These are phyloP conservation scores for Chlamydomonas sp. DNA, from an alignment of 139 green algal species.

Conservation along the genomic window DNA sequence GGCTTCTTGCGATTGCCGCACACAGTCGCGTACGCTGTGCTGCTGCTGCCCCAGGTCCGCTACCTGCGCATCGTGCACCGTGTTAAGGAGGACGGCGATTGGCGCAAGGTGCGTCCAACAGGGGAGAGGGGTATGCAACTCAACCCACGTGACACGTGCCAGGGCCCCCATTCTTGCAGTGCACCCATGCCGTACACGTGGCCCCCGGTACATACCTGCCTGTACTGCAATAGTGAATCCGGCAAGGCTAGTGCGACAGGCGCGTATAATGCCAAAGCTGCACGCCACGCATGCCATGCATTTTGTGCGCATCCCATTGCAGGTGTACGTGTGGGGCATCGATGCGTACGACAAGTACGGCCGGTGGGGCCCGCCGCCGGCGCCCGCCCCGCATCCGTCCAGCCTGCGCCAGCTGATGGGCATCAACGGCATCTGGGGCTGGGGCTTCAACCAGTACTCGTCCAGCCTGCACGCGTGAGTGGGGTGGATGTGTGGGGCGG, in stretches of 20 bases:
- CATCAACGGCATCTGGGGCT: constrained; percentile 51
- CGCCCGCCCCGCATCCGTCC: neutral
- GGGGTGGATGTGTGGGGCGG: neutral
- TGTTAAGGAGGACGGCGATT: constrained; percentile 36
- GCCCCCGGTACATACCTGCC: no score
- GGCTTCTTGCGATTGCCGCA: no score
- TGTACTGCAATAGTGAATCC: no score
- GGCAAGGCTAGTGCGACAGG: no score
- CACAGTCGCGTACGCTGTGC: no score
- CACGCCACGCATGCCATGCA: no score
- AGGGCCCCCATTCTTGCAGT: no score
- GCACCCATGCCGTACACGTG: no score
- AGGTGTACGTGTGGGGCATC: constrained; percentile 45
- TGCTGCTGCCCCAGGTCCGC: neutral
- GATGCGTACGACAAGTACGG: constrained; percentile 37
- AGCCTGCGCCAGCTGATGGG: constrained; percentile 35
- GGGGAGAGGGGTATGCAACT: no score
- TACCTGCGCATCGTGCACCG: constrained; percentile 11
- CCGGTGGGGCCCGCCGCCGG: constrained; percentile 40
- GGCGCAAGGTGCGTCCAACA: constrained; percentile 19
- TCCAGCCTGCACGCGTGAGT: neutral
- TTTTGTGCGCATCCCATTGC: neutral
- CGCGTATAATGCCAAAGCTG: no score
- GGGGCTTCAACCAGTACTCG: constrained; percentile 37
- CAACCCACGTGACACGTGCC: no score